Conservation (phyloP, 2,329 filamentous ascomycete species). For the Xylariaceae sp. region DNA sequence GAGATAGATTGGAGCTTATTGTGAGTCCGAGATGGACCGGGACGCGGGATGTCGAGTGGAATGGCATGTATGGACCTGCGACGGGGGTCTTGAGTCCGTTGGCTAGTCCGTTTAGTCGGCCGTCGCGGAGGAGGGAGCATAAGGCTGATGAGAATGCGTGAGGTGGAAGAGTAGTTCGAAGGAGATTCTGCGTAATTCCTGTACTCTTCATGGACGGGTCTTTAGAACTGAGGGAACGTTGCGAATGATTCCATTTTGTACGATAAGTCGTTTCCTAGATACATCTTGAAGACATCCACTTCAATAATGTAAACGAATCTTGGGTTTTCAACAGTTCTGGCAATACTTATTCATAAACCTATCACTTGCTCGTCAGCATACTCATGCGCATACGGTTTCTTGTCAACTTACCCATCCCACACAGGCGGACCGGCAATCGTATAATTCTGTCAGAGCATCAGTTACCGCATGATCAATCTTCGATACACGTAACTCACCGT, state of each 20-base stretch:
- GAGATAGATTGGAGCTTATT: not conserved
- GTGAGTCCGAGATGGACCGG: conserved; percentile 23
- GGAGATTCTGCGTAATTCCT: too few species aligned
- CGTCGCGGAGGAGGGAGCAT: conserved; percentile 23
- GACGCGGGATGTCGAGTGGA: conserved; percentile 20
- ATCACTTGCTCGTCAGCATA: not conserved
- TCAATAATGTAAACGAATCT: too few species aligned
- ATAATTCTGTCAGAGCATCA: conserved; percentile 32
- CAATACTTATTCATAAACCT: conserved; percentile 22
- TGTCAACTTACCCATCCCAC: conserved; percentile 33
- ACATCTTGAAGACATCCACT: too few species aligned
- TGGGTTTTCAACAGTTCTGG: conserved; percentile 10
- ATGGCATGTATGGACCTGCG: conserved; percentile 21
- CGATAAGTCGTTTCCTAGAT: too few species aligned
- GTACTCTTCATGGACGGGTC: too few species aligned
- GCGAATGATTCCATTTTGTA: too few species aligned
- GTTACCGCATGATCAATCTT: not conserved
- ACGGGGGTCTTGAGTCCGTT: conserved; percentile 27
- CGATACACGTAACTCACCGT: conserved; percentile 25
- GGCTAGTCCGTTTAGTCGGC: conserved; percentile 24
- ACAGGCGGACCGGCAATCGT: conserved; percentile 37
- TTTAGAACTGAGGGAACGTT: too few species aligned
- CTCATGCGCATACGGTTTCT: too few species aligned
- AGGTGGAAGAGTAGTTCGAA: not conserved
- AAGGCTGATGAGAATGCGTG: conserved; percentile 15